Conservation (phyloP, 164 flowering plant genomes). For the Litsea cubeba region DNA sequence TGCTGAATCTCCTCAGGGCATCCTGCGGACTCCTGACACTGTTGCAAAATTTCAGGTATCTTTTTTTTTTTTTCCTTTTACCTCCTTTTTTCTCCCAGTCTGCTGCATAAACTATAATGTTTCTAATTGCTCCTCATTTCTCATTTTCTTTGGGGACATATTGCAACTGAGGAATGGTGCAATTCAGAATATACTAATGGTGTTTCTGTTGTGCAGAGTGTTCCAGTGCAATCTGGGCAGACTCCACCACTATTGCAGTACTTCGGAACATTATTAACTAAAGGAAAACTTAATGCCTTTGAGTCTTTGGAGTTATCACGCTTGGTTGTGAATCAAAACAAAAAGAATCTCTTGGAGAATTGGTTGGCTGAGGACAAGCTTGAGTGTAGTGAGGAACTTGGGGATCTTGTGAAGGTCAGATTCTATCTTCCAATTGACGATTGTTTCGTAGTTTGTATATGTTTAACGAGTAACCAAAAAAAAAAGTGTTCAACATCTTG, state of each 20-base stretch:
- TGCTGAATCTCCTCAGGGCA: conserved; percentile 98
- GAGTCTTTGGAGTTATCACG: conserved; percentile 98
- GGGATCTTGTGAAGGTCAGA: conserved; percentile 97
- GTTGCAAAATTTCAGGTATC: conserved; percentile 97
- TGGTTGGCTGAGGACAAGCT: conserved; percentile 99
- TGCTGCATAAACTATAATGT: background rate
- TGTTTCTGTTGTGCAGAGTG: conserved; percentile 62
- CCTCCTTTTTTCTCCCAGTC: background rate
- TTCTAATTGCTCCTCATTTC: background rate
- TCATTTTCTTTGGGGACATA: background rate
- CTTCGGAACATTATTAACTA: conserved; percentile 91
- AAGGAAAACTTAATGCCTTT: conserved; percentile 95
- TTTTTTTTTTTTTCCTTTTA: background rate
- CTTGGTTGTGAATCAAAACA: conserved; percentile 95
- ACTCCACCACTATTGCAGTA: conserved; percentile 97
- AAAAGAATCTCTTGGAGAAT: conserved; percentile 93
- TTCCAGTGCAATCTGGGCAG: conserved; percentile 97
- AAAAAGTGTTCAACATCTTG: background rate
- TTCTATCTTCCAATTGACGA: background rate
- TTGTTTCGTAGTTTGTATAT: background rate
- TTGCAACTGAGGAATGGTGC: background rate
- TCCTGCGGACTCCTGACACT: conserved; percentile 95
- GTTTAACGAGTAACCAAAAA: background rate
- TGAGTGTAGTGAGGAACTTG: conserved; percentile 98
- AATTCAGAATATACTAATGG: background rate